Evolutionary conservation across 345 rosid genomes (phyloP), one percentile per base, ranked within the genome.

Genomic region (Gossypium arboreum): DNA sequence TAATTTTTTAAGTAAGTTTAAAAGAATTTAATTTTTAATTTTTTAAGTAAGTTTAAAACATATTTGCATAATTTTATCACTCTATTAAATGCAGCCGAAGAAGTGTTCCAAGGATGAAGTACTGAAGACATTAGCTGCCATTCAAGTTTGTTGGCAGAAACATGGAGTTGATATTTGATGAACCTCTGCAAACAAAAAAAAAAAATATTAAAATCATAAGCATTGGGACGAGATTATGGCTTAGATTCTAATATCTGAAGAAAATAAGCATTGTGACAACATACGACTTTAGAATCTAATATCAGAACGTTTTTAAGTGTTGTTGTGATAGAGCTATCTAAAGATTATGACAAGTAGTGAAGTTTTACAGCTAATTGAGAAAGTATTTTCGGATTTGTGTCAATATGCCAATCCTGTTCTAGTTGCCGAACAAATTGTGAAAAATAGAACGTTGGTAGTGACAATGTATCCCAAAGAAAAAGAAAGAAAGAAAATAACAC

Each of bases 101-200:
- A 34, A 34, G 39, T 34, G 39, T 34, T 29, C 39, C 6, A 34
- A 34, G 39, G 39, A 34, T 0, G 1, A 34, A 34, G 39, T 4
- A 34, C 39, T 34, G 7, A 34, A 34, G 39, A 34, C 39, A 4
- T 34, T 34, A 34, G 39, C 5, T 4, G 39, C 7, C 7, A 0
- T 34, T 34, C 7, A 34, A 4, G 39, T 34, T 34, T 34, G 6
- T 0, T 4, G 39, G 39, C 39, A 34, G 7, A 34, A 34, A 34
- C 39, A 0, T 34, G 39, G 39, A 34, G 39, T 0, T 34, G 39
- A 34, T 34, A 34, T 34, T 34, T 34, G 39, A 34, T 34, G 39
- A 4, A 34, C 7, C 7, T 34, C 47, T 95, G 96, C 67, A 71
- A 47, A 16, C 7, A 34, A 9, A 52, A 71, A 2, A 65, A 24